These are phyloP conservation scores for Diaporthe sp. DNA, from an alignment of 2,329 filamentous ascomycete genomes.

Conservation along the genomic window DNA sequence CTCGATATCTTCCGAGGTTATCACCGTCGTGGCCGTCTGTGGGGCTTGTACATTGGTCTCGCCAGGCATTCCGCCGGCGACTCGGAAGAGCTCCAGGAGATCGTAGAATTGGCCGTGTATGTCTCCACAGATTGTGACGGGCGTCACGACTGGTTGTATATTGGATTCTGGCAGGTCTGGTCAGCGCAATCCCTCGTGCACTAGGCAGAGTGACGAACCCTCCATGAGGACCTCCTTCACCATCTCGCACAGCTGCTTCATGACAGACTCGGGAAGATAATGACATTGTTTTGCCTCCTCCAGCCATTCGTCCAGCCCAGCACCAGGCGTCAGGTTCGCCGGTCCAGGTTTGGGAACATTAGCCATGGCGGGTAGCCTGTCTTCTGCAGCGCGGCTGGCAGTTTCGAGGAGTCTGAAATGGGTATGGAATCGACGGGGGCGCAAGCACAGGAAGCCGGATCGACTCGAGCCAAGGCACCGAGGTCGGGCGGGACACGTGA, in stretches of 20 bases:
- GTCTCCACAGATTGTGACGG: conserved; percentile 97
- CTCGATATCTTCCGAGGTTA: conserved; percentile 92
- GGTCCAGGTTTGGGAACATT: conserved; percentile 89
- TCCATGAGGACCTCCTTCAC: conserved; percentile 99
- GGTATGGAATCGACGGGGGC: neutral
- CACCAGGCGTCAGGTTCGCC: conserved; percentile 84
- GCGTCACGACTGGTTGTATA: conserved; percentile 96
- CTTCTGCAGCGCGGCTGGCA: conserved; percentile 25
- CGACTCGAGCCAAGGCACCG: conserved; percentile 18
- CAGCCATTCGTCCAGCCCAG: conserved; percentile 95
- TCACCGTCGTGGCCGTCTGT: conserved; percentile 78
- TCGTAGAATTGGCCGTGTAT: conserved; percentile 99
- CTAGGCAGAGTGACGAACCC: conserved; percentile 65
- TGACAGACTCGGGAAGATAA: conserved; percentile 93
- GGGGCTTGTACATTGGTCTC: conserved; percentile 79
- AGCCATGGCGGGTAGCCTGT: conserved; percentile 53
- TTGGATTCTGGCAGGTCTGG: conserved; percentile 80
- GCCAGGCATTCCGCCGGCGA: conserved; percentile 96
- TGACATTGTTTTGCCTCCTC: conserved; percentile 97
- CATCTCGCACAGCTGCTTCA: conserved; percentile 99
- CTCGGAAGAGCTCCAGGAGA: conserved; percentile 94
- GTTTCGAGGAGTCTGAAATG: neutral
- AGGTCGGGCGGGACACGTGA: conserved; percentile 28
- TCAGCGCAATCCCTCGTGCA: neutral
- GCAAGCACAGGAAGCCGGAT: neutral